Conservation (phyloP, 2,329 filamentous ascomycete genomes). For the Hypoxylon sp. region DNA sequence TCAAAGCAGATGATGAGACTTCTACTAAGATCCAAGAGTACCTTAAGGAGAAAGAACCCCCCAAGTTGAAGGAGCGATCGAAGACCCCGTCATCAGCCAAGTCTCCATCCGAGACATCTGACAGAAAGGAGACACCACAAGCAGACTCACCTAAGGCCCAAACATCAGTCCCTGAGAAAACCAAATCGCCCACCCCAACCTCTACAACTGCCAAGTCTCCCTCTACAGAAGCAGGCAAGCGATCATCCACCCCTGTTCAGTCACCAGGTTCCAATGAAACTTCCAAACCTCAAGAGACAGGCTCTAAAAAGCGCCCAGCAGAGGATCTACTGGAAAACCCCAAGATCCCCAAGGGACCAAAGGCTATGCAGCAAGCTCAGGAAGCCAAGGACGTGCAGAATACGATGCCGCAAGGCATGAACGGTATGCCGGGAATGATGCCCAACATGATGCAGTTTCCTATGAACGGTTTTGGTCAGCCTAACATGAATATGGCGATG, state of each 20-base stretch:
- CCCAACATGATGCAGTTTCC: constrained; percentile 59
- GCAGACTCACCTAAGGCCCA: constrained; percentile 52
- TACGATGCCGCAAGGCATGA: constrained; percentile 65
- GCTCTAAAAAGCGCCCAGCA: constrained; percentile 83
- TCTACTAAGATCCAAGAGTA: constrained; percentile 83
- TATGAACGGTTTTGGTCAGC: constrained; percentile 55
- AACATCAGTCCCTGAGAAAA: constrained; percentile 49
- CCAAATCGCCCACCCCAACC: constrained; percentile 46
- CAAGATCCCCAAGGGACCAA: constrained; percentile 73
- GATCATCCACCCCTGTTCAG: constrained; percentile 45
- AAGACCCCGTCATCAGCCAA: constrained; percentile 60
- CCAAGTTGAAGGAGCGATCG: constrained; percentile 59
- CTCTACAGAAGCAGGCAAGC: constrained; percentile 40
- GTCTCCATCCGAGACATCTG: constrained; percentile 46
- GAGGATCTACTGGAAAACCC: constrained; percentile 77
- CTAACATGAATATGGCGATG: constrained; percentile 55
- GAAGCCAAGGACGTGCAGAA: constrained; percentile 62
- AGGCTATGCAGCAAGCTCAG: constrained; percentile 70
- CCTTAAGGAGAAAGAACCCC: constrained; percentile 67
- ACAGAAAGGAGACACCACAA: constrained; percentile 53
- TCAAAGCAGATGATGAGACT: constrained; percentile 84
- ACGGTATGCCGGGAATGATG: constrained; percentile 58
- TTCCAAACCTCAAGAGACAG: constrained; percentile 40
- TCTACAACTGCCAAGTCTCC: constrained; percentile 52
- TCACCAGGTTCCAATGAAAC: constrained; percentile 43